These are phyloP conservation scores for Cenchrus purpureus DNA, from an alignment of 176 grass and related monocot species.

Conservation along the genomic window DNA sequence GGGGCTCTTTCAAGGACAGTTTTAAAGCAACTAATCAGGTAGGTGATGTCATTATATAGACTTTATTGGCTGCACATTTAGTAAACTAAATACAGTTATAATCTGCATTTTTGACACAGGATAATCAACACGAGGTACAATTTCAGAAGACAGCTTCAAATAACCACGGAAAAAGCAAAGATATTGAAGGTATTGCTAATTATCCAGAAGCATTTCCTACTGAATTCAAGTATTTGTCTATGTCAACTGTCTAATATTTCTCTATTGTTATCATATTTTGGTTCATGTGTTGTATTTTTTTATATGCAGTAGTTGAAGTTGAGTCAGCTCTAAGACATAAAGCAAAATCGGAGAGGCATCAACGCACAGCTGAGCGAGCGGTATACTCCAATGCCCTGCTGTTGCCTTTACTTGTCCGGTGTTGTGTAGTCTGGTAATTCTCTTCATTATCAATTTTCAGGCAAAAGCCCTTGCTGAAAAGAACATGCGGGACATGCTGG, in stretches of 20 bases:
- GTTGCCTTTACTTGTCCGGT: slow-evolving; percentile 28
- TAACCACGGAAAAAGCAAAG: slow-evolving; percentile 41
- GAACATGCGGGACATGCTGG: slow-evolving; percentile 85
- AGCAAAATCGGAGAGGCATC: slow-evolving; percentile 90
- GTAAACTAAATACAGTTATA: slow-evolving; percentile 24
- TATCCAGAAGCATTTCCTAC: slow-evolving; percentile 22
- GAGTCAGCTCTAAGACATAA: slow-evolving; percentile 86
- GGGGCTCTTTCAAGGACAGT: slow-evolving; percentile 65
- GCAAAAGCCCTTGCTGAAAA: slow-evolving; percentile 98
- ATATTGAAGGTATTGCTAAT: slow-evolving; percentile 54
- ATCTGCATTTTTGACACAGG: slow-evolving; percentile 44
- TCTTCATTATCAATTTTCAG: slow-evolving; percentile 57
- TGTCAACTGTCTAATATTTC: slow-evolving; percentile 14
- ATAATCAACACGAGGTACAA: slow-evolving; percentile 55
- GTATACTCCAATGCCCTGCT: slow-evolving; percentile 56
- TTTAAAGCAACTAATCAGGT: slow-evolving; percentile 67
- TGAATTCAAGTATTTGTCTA: slow-evolving; percentile 3
- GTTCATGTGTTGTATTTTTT: slow-evolving; percentile 9
- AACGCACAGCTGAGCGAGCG: slow-evolving; percentile 82
- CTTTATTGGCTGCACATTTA: slow-evolving; percentile 11
- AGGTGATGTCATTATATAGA: slow-evolving; percentile 33
- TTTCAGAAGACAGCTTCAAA: slow-evolving; percentile 63
- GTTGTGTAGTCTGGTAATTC: slow-evolving; percentile 19
- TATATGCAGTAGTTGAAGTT: slow-evolving; percentile 55
- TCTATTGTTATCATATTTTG: slow-evolving; percentile 19